Evolutionary conservation across 164 flowering plant genomes (phyloP), one percentile per base, ranked within the genome.

Genomic region (Kingdonia uniflora): DNA sequence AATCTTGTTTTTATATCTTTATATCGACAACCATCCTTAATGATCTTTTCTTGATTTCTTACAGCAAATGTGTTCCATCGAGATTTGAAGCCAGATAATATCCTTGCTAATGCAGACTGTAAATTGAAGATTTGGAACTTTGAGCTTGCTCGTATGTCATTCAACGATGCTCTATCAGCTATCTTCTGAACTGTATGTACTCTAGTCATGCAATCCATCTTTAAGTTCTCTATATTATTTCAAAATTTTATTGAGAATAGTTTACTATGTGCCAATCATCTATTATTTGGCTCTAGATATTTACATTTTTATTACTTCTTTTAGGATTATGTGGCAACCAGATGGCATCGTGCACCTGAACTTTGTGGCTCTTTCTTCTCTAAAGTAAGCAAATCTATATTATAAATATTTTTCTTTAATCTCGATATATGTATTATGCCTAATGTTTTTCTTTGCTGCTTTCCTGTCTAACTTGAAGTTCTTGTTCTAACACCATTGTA

Each of bases 301-400:
- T 21, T 13, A 16, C 24, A 24, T 47, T 8, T 54, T 49, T 48
- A 12, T 51, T 44, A 43, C 19, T 19, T 56, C 60, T 57, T 46
- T 42, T 45, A 89, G 95, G 97, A 86, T 69, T 89, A 89, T 64
- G 94, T 89, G 65, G 97, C 97, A 40, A 89, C 95, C 55, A 76
- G 97, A 56, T 89, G 97, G 97, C 86, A 86, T 61, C 82, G 94
- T 60, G 97, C 95, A 57, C 97, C 97, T 57, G 95, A 89, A 71
- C 94, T 89, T 45, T 89, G 95, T 61, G 97, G 97, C 21, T 89
- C 94, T 6, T 86, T 89, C 69, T 89, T 76, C 80, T 89, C 97
- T 49, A 89, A 84, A 57, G 95, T 84, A 70, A 70, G 80, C 60
- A 37, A 19, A 10, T 55, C 8, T n/a, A n/a, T n/a, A n/a, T 29